A percentile compares a stretch with the other conserved stretches of the same genome.
Evolutionary conservation across 805 yeast species (phyloP).

Genomic region (Vanderwaltozyma polyspora): DNA sequence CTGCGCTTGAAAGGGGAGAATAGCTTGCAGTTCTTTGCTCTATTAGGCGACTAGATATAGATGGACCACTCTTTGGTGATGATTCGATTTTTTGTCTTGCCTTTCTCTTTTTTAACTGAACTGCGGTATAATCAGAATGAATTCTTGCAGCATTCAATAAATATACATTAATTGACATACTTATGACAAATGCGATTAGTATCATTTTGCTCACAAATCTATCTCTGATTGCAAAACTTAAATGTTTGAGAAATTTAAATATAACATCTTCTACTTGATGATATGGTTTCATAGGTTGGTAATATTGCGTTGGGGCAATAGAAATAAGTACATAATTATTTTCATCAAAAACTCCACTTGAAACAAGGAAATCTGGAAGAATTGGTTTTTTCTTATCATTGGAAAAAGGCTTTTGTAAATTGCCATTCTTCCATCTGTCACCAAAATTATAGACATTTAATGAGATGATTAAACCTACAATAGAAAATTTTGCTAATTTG

Average conservation of each 20-base stretch:
- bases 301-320: slow-evolving; percentile 43
- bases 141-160: slow-evolving; percentile 72
- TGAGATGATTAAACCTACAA: slow-evolving; percentile 47
- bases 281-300: slow-evolving; percentile 44
- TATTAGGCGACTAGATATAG: background rate
- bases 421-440: slow-evolving; percentile 41
- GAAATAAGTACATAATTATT: slow-evolving; percentile 42
- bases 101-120: slow-evolving; percentile 15
- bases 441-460: slow-evolving; percentile 61
- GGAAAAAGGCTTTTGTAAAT: slow-evolving; percentile 24
- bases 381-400: slow-evolving; percentile 7
- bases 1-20: slow-evolving; percentile 2
- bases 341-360: background rate
- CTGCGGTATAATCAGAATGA: slow-evolving; percentile 36
- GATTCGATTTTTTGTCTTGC: background rate
- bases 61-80: background rate
- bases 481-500: slow-evolving; percentile 46
- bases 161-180: slow-evolving; percentile 73
- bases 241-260: slow-evolving; percentile 37
- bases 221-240: slow-evolving; percentile 67
- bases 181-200: slow-evolving; percentile 58
- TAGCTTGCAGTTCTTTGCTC: background rate
- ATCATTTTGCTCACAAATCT: slow-evolving; percentile 68
- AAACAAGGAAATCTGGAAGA: background rate
- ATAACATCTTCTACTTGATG: slow-evolving; percentile 51